phyloP scores from a whole-genome alignment of 2,329 filamentous ascomycete genomes.

The Colletotrichum navitas region DNA sequence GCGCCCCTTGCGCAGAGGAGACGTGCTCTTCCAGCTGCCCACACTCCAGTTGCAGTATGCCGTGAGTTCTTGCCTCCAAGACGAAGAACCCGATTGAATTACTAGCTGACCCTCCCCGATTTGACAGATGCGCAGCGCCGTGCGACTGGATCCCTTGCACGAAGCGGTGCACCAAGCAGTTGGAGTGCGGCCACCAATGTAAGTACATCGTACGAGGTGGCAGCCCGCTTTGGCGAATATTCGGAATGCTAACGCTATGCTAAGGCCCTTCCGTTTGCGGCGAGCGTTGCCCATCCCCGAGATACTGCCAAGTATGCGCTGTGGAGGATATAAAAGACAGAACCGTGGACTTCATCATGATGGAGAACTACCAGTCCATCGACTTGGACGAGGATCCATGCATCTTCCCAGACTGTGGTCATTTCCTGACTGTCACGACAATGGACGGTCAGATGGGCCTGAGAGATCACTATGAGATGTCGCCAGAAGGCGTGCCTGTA shows the following conservation, averaged over 20 bases:
- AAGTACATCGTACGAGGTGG: slow-evolving; percentile 27
- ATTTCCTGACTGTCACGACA: slow-evolving; percentile 70
- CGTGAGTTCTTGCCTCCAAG: slow-evolving; percentile 51
- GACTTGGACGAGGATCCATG: slow-evolving; percentile 71
- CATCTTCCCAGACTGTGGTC: slow-evolving; percentile 73
- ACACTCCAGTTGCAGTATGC: slow-evolving; percentile 65
- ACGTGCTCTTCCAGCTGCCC: slow-evolving; percentile 67
- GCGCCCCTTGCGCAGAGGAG: slow-evolving; percentile 69
- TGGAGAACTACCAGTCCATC: slow-evolving; percentile 67
- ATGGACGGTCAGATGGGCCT: slow-evolving; percentile 74
- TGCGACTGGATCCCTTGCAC: slow-evolving; percentile 77
- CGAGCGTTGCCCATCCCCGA: slow-evolving; percentile 66
- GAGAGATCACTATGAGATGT: slow-evolving; percentile 60
- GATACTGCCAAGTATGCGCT: slow-evolving; percentile 70
- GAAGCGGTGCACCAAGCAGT: slow-evolving; percentile 63
- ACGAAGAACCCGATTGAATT: background rate
- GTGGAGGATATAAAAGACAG: slow-evolving; percentile 57
- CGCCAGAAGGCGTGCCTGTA: slow-evolving; percentile 51
- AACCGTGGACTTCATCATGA: slow-evolving; percentile 69
- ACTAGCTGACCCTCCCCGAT: background rate
- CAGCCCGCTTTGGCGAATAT: no score
- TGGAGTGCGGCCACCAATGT: slow-evolving; percentile 74
- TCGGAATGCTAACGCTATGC: slow-evolving; percentile 13
- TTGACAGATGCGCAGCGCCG: slow-evolving; percentile 65
- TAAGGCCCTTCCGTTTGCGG: slow-evolving; percentile 70